These are phyloP conservation scores for Sclerotinia subarctica DNA, from an alignment of 2,329 filamentous ascomycete species.

Conservation along the genomic window DNA sequence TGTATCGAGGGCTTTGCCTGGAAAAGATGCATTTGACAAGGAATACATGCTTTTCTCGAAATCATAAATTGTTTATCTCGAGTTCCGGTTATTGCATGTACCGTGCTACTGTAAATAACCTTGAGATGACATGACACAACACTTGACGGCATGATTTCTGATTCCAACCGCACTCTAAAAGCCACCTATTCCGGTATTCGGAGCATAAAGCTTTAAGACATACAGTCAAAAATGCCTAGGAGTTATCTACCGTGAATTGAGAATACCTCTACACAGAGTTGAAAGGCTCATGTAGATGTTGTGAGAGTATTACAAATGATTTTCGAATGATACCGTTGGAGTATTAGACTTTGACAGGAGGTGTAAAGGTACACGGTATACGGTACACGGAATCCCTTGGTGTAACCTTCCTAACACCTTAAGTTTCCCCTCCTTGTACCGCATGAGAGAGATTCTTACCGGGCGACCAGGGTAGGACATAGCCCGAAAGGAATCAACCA, in stretches of 20 bases:
- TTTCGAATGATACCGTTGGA: slow-evolving; percentile 15
- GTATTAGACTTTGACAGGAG: slow-evolving; percentile 12
- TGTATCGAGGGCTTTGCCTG: background rate
- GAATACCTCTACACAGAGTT: background rate
- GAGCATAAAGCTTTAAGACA: slow-evolving; percentile 15
- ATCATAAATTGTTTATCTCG: slow-evolving; percentile 15
- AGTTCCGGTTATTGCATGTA: slow-evolving; percentile 16
- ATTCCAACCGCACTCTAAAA: slow-evolving; percentile 13
- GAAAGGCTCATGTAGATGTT: slow-evolving; percentile 3
- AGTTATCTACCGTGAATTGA: background rate
- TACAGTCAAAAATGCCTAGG: background rate
- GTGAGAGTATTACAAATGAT: slow-evolving; percentile 7
- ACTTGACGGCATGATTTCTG: slow-evolving; percentile 16
- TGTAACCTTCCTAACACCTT: slow-evolving; percentile 16
- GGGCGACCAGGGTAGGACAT: slow-evolving; percentile 7
- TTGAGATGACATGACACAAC: slow-evolving; percentile 20
- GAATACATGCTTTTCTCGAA: slow-evolving; percentile 3
- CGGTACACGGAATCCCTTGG: slow-evolving; percentile 12
- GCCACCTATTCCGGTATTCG: slow-evolving; percentile 4
- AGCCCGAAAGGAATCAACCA: slow-evolving; percentile 9
- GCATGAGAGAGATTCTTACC: slow-evolving; percentile 14
- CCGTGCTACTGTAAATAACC: slow-evolving; percentile 15
- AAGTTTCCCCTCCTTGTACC: slow-evolving; percentile 11
- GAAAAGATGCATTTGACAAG: slow-evolving; percentile 9
- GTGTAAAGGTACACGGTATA: background rate